phyloP scores from a whole-genome alignment of 257 asterid genomes.

The Euphrasia confusa region DNA sequence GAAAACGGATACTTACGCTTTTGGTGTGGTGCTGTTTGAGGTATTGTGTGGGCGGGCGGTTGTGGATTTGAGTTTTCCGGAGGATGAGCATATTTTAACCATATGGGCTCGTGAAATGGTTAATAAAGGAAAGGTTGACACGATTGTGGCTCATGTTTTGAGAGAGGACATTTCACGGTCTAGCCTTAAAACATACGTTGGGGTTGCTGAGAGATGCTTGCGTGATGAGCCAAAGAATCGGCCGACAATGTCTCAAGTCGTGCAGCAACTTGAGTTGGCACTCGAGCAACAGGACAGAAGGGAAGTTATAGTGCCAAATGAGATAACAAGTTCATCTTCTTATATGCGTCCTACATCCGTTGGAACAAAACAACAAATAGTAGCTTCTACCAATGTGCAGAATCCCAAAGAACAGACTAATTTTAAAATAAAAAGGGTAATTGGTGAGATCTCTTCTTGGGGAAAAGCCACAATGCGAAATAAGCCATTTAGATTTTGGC shows the following conservation, averaged over 20 bases:
- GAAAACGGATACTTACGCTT: constrained; percentile 49
- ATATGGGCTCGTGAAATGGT: constrained; percentile 39
- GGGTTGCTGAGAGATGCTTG: constrained; percentile 42
- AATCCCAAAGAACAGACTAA: constrained; percentile 5
- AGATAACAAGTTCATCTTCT: neutral
- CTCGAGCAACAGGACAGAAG: constrained; percentile 28
- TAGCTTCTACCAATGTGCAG: no score
- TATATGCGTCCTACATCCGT: no score
- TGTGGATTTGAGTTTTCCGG: constrained; percentile 24
- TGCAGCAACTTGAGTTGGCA: constrained; percentile 34
- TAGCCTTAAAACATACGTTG: constrained; percentile 32
- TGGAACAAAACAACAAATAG: no score
- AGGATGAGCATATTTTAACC: constrained; percentile 31
- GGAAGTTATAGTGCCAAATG: constrained; percentile 3
- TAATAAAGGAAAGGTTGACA: constrained; percentile 32
- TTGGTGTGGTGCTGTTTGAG: constrained; percentile 49
- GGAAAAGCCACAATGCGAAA: constrained; percentile 14
- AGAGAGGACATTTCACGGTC: constrained; percentile 21
- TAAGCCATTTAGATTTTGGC: constrained; percentile 22
- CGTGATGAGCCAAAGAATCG: constrained; percentile 40
- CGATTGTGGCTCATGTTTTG: constrained; percentile 32
- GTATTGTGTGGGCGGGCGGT: constrained; percentile 45
- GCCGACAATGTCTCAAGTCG: constrained; percentile 53
- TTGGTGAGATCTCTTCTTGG: neutral
- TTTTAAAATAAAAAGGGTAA: neutral